Base-by-base conservation (phyloP, 2,329 filamentous ascomycete species). In the Verticillium nonalfalfae region DNA sequence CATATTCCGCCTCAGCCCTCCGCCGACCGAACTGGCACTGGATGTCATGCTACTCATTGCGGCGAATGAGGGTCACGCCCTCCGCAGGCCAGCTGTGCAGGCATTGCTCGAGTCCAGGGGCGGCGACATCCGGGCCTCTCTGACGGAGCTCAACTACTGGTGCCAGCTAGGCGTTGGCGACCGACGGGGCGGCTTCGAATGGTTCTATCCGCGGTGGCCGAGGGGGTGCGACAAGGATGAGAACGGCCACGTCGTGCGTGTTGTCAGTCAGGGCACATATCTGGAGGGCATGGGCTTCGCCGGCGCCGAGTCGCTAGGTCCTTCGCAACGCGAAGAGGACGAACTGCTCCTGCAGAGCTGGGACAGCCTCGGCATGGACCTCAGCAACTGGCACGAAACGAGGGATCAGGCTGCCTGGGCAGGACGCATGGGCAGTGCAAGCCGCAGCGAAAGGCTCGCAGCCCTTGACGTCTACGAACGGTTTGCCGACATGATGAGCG, bases 81-180 rank as follows among this genome's bases (percentile, higher is more conserved):
- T 99, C 13, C 76, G 81, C 45, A 84, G 91, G 50, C 73, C 84
- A 33, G 85, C 91, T 0, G 82, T 96, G 0, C 79, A 82, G 59
- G 78, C 84, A 7, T 81, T 99, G 2, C 97, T 93, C 69, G 79
- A 82, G 59, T 85, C 85, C 14, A 89, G 90, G 59, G 73, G 81
- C 2, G 76, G 82, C 34, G 95, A 99, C 71, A 77, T 99, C 13
- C 87, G 95, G 60, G 91, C 89, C 26, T 88, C 89, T 2, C 85
- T 99, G 57, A 87, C 84, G 61, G 93, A 98, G 64, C 82, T 99
- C 34, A 89, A 96, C 71, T 95, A 96, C 71, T 99, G 94, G 94
- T 99, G 96, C 72, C 95, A 99, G 72, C 93, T 98, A 75, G 92
- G 90, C 0, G 86, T 99, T 10, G 96, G 95, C 5, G 95, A 97